Base-by-base conservation (phyloP, 2,329 filamentous ascomycete genomes). In the Dendryphion nanum region DNA sequence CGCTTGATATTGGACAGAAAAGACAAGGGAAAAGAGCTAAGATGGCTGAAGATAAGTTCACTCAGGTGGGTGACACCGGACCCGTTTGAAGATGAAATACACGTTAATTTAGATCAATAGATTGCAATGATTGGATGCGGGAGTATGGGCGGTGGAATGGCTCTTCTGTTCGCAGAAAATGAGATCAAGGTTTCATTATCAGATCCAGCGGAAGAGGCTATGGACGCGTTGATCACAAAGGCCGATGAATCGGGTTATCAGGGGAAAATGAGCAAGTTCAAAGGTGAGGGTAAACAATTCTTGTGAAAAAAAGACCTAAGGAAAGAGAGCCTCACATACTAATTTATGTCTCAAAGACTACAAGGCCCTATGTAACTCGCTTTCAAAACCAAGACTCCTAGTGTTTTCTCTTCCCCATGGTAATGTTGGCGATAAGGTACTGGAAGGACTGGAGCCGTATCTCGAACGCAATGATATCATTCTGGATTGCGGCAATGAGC, bases 401-500 rank as follows among this genome's bases (percentile, higher is more conserved):
- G 57, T 79, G 39, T 76, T 79, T 57, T 75, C 70, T 20, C 61
- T 77, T 4, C 75, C 76, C 1, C 75, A 79, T 43, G 67, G 72
- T 7, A 54, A 47, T 18, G 66, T 71, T 2, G 72, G 70, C n/a
- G 73, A 76, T 48, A 65, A 57, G 3, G 72, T 75, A 2, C 58
- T 76, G 2, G 64, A 66, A 39, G 63, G 68, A 37, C 40, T 81
- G 18, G 68, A 72, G 47, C 69, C 71, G 1, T 68, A 77, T 43
- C 65, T 87, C 3, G 70, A 73, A 14, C 68, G 69, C 30, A 78
- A 77, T 12, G 83, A 87, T 55, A 78, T 86, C 35, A 79, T 87
- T 38, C 71, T 87, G 20, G 83, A 86, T 53, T 80, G 78, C 7
- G 79, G 78, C 1, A 87, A 86, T 51, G 82, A 87, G 61, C 72